Conservation (phyloP, 352 stramenopile genomes). For the Globisporangium parvum region DNA sequence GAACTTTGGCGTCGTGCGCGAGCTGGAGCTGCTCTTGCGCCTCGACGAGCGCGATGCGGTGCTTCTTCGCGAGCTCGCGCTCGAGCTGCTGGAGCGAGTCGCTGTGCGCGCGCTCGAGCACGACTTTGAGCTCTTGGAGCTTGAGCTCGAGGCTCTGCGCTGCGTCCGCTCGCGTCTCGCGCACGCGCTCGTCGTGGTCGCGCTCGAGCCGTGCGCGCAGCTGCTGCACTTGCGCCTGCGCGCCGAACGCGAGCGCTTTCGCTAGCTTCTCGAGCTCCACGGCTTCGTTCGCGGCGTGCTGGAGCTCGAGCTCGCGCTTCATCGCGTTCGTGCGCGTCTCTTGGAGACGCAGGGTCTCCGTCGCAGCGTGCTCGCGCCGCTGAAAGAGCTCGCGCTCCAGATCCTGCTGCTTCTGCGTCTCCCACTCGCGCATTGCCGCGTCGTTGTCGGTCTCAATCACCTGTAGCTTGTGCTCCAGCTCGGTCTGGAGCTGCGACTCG, state of each 20-base stretch:
- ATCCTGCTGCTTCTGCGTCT: constrained; percentile 34
- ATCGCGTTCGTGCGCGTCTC: constrained; percentile 38
- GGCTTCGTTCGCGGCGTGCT: constrained; percentile 31
- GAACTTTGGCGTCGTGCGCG: constrained; percentile 18
- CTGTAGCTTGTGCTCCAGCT: constrained; percentile 23
- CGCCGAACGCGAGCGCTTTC: constrained; percentile 48
- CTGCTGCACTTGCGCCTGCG: constrained; percentile 57
- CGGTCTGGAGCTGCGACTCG: constrained; percentile 26
- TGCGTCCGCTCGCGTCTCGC: constrained; percentile 21
- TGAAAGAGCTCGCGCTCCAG: constrained; percentile 40
- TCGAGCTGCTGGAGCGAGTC: constrained; percentile 34
- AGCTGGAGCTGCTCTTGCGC: constrained; percentile 42
- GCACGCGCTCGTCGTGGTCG: constrained; percentile 29
- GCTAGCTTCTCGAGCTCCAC: constrained; percentile 50
- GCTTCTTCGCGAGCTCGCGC: constrained; percentile 33
- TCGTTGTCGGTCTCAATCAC: constrained; percentile 28
- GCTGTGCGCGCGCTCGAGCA: constrained; percentile 27
- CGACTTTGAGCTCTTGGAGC: constrained; percentile 31
- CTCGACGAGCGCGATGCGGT: constrained; percentile 42
- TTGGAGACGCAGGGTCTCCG: constrained; percentile 29
- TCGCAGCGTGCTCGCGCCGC: constrained; percentile 30
- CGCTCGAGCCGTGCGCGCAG: constrained; percentile 35
- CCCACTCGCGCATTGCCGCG: constrained; percentile 24
- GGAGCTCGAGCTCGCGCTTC: constrained; percentile 33
- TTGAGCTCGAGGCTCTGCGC: constrained; percentile 28